Percentiles rank a stretch among this genome's conserved stretches.
Conservation (phyloP, 768 basidiomycete genomes). For the Strobilomyces confusus region DNA sequence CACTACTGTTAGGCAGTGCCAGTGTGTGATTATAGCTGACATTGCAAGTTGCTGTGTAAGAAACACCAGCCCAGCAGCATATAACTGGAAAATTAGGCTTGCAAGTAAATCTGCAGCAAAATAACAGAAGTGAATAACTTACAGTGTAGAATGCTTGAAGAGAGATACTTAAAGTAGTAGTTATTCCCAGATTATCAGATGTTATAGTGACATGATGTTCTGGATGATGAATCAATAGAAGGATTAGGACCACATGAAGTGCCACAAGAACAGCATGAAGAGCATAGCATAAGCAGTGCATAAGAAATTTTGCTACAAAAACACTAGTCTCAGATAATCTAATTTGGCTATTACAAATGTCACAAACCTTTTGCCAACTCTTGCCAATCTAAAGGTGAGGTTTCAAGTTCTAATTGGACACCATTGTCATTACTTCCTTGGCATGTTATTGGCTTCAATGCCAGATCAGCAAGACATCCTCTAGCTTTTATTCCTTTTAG, state of each 20-base stretch:
- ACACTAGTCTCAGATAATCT: neutral
- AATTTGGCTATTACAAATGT: neutral
- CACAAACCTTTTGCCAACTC: neutral
- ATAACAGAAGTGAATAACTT: neutral
- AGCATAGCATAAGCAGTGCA: neutral
- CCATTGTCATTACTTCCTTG: neutral
- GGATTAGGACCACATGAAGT: neutral
- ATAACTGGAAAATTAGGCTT: conserved; percentile 3
- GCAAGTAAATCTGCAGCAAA: too few species aligned
- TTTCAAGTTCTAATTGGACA: neutral
- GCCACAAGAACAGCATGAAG: neutral
- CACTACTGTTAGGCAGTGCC: conserved; percentile 16
- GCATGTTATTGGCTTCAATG: neutral
- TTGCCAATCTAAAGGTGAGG: neutral
- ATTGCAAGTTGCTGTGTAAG: conserved; percentile 19
- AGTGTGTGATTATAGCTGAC: neutral
- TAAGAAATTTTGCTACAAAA: neutral
- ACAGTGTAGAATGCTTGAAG: conserved; percentile 1
- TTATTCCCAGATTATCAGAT: neutral
- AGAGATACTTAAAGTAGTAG: neutral
- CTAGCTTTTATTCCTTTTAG: neutral
- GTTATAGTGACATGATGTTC: neutral
- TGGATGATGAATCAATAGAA: neutral
- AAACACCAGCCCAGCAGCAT: conserved; percentile 18
- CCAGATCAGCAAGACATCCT: neutral